Evolutionary conservation across 306 rosid genomes (phyloP).

Genomic region (Geum urbanum): DNA sequence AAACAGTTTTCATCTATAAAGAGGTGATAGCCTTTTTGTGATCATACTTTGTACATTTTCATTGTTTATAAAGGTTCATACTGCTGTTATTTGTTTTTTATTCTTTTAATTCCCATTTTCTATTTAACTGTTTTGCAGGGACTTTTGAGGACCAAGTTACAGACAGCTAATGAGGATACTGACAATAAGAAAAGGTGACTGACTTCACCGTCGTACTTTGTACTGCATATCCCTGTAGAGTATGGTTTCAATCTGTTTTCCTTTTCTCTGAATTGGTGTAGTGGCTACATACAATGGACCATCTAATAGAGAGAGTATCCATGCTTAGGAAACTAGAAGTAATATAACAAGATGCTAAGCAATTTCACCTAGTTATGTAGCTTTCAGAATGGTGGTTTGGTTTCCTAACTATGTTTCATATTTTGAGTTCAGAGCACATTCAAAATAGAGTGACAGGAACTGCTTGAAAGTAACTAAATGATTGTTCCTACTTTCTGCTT

Average conservation of each 20-base stretch:
- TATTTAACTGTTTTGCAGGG: constrained; percentile 50
- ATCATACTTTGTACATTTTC: neutral
- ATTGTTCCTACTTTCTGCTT: neutral
- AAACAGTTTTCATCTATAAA: neutral
- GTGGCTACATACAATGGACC: neutral
- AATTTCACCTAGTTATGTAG: neutral
- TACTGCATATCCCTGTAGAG: neutral
- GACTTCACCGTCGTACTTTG: neutral
- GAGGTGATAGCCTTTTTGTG: neutral
- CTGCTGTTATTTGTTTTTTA: neutral
- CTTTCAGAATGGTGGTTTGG: neutral
- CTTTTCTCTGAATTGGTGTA: neutral
- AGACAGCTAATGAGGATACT: constrained; percentile 72
- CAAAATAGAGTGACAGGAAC: neutral
- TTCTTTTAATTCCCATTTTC: neutral
- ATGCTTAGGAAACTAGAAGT: neutral
- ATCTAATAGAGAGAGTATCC: neutral
- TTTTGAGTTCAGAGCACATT: neutral
- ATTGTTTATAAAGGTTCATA: neutral
- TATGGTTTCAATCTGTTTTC: neutral
- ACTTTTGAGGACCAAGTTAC: constrained; percentile 74
- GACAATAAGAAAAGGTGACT: constrained; percentile 66
- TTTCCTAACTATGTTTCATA: neutral
- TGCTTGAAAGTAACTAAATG: neutral
- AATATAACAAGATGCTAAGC: neutral